Base-by-base conservation (phyloP, 495 filamentous ascomycete species). In the Aspergillus heteromorphus region DNA sequence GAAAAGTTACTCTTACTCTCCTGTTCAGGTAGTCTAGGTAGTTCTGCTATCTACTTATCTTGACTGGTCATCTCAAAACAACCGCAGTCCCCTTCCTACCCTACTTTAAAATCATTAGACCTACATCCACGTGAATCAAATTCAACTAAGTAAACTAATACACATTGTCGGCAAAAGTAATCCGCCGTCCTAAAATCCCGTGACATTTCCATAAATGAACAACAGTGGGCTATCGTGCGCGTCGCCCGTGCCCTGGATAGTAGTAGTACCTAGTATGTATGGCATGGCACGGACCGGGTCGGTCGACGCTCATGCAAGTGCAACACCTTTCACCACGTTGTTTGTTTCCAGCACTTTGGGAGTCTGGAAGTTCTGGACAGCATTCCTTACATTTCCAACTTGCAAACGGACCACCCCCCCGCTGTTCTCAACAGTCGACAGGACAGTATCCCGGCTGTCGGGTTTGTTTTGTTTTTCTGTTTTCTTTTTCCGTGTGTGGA, bases 321-420 rank as follows among this genome's bases (percentile, higher is more conserved):
- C n/a, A n/a, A n/a, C 25, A 16, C 27, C 6, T n/a, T n/a, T 31
- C 17, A 30, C 54, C 54, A 51, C 48, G 48, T 51, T 57, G 30
- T 30, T 41, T n/a, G n/a, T 45, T 40, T 16, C 16, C n/a, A 50
- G 25, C 25, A 16, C 53, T 25, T 21, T 13, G 53, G 53, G 17
- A 38, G 34, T 38, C n/a, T 14, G 34, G 34, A n/a, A 4, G 14
- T 8, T 38, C 34, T 38, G 23, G 23, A 27, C 21, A 36, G 29
- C 51, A 54, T 38, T 49, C 13, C 49, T 25, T 19, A 42, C 30
- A 4, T 51, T 51, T 51, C 45, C 53, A 55, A 50, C 29, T n/a
- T 31, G 31, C 53, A 55, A 48, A 25, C 11, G 49, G 45, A 42
- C 45, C 11, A 34, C 38, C 27, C 19, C 17, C 40, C 40, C 43